Evolutionary conservation across 1,139 yeast species (phyloP).

Genomic region (Nakaseomyces bracarensis): DNA sequence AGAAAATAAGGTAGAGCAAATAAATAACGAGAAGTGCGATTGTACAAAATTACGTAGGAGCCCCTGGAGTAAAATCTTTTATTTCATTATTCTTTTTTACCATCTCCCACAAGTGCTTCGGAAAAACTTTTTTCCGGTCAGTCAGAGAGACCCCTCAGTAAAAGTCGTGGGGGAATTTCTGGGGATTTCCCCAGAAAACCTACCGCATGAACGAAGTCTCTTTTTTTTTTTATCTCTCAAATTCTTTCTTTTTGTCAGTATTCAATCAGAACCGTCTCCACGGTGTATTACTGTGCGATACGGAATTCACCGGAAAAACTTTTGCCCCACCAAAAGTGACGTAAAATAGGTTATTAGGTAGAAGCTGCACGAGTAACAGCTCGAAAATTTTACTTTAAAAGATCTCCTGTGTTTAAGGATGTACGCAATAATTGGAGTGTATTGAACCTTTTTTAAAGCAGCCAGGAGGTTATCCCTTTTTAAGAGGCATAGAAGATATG

Average conservation of each 20-base stretch:
- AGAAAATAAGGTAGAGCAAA: background rate
- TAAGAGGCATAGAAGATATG: too few species aligned
- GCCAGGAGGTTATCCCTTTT: too few species aligned
- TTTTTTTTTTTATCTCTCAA: background rate
- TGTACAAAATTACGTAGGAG: background rate
- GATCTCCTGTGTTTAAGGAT: too few species aligned
- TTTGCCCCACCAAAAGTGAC: constrained; percentile 4
- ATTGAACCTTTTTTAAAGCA: too few species aligned
- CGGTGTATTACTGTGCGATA: background rate
- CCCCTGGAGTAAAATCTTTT: background rate
- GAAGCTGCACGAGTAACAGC: background rate
- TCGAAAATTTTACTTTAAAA: too few species aligned
- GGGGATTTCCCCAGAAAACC: constrained; percentile 6
- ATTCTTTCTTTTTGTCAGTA: background rate
- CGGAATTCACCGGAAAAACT: constrained; percentile 6
- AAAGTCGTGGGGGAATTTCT: background rate
- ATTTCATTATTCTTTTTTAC: too few species aligned
- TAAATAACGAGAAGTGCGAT: background rate
- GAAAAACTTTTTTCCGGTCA: constrained; percentile 3
- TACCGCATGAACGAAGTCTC: background rate
- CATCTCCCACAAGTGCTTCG: background rate
- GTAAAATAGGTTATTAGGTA: background rate
- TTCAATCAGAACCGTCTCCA: too few species aligned
- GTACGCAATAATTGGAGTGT: too few species aligned
- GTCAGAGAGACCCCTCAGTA: background rate